Evolutionary conservation across 2,329 filamentous ascomycete species (phyloP).

Genomic region (Dryadomyces quercivorus): DNA sequence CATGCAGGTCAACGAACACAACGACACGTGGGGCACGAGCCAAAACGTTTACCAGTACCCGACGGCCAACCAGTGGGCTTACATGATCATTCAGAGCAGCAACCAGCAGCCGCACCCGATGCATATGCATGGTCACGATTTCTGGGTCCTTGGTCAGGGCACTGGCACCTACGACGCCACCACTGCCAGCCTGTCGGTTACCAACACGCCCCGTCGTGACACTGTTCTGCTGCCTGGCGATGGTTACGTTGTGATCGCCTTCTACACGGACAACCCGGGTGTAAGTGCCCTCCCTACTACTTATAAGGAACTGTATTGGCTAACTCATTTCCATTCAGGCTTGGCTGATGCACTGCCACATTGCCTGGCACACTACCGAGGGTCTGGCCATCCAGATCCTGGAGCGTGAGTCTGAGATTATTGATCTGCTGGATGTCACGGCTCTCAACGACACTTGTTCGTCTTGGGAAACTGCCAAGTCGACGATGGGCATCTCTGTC

Average conservation of each 20-base stretch:
- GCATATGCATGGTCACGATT: slow-evolving; percentile 32
- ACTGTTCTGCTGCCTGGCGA: slow-evolving; percentile 25
- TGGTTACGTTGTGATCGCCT: slow-evolving; percentile 32
- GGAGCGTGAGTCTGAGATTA: neutral
- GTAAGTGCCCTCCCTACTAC: slow-evolving; percentile 1
- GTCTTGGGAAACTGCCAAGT: neutral
- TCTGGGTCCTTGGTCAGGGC: slow-evolving; percentile 21
- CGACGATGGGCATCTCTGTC: neutral
- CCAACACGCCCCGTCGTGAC: slow-evolving; percentile 31
- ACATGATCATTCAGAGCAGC: slow-evolving; percentile 7
- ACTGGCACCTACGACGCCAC: slow-evolving; percentile 6
- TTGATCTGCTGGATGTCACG: neutral
- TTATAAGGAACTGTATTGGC: neutral
- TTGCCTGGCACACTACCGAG: slow-evolving; percentile 34
- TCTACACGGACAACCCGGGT: slow-evolving; percentile 35
- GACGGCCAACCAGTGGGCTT: slow-evolving; percentile 8
- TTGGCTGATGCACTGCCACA: slow-evolving; percentile 43
- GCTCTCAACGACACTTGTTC: neutral
- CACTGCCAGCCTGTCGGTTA: slow-evolving; percentile 14
- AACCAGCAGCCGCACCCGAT: slow-evolving; percentile 22
- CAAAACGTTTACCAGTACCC: slow-evolving; percentile 9
- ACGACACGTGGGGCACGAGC: slow-evolving; percentile 6
- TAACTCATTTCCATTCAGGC: neutral
- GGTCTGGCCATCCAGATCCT: slow-evolving; percentile 1
- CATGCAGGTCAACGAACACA: slow-evolving; percentile 7